Conservation (phyloP, 495 filamentous ascomycete genomes). For the Hypoxylon rickii region DNA sequence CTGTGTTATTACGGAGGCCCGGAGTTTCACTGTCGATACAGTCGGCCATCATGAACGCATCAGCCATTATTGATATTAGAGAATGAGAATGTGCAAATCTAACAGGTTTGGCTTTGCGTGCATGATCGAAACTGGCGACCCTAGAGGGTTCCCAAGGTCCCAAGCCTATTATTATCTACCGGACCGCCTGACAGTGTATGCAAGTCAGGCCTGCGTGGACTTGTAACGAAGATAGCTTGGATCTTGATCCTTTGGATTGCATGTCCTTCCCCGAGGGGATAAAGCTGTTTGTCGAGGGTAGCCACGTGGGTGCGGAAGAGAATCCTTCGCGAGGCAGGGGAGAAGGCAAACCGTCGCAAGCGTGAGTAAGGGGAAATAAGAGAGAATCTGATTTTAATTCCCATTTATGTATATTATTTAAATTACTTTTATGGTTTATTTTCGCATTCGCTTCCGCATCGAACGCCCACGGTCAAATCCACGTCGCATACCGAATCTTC, state of each 20-base stretch:
- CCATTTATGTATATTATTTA: neutral
- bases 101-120: too few species aligned
- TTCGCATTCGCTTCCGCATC: conserved; percentile 1
- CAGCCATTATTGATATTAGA: too few species aligned
- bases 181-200: too few species aligned
- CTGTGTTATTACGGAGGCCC: too few species aligned
- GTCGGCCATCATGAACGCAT: too few species aligned
- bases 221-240: conserved; percentile 17
- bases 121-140: too few species aligned
- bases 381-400: conserved; percentile 6
- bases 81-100: too few species aligned
- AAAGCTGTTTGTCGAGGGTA: conserved; percentile 22
- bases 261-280: conserved; percentile 15
- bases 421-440: conserved; percentile 1
- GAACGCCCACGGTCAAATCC: too few species aligned
- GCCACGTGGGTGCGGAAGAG: conserved; percentile 29
- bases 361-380: neutral
- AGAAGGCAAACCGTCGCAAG: conserved; percentile 3
- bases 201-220: neutral
- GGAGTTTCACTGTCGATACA: too few species aligned
- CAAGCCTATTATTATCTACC: too few species aligned
- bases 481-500: too few species aligned
- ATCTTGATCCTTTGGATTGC: conserved; percentile 25
- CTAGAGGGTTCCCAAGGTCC: too few species aligned
- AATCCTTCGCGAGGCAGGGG: conserved; percentile 21